Percentiles rank a stretch among this genome's conserved stretches.
phyloP scores from a whole-genome alignment of 495 filamentous ascomycete species.

The Ascodesmis nigricans region DNA sequence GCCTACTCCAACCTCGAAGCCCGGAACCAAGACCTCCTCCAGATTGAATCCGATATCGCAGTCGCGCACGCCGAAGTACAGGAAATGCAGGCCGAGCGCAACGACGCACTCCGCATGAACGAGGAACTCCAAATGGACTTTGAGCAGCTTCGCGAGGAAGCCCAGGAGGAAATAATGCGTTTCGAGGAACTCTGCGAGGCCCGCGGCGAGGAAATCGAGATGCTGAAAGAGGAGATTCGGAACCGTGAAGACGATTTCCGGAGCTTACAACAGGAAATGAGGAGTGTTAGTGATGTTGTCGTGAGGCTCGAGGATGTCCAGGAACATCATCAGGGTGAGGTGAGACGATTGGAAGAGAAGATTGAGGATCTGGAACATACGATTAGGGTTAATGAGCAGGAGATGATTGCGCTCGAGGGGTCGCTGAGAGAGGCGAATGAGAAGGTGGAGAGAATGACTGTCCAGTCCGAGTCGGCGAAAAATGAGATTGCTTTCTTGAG shows the following conservation, averaged over 20 bases:
- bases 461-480: conserved; percentile 81
- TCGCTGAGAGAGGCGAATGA: conserved; percentile 57
- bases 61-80: conserved; percentile 56
- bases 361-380: conserved; percentile 56
- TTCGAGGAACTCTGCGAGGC: conserved; percentile 60
- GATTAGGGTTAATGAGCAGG: conserved; percentile 48
- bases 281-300: conserved; percentile 63
- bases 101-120: conserved; percentile 57
- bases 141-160: conserved; percentile 54
- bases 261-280: conserved; percentile 73
- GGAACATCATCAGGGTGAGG: conserved; percentile 26
- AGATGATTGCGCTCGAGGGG: conserved; percentile 54
- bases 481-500: conserved; percentile 85
- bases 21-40: conserved; percentile 36
- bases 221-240: conserved; percentile 43
- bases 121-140: conserved; percentile 63
- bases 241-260: conserved; percentile 63
- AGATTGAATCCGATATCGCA: conserved; percentile 54
- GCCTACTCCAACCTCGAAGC: conserved; percentile 40
- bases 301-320: conserved; percentile 74
- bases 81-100: conserved; percentile 62
- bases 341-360: conserved; percentile 24
- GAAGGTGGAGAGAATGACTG: conserved; percentile 62
- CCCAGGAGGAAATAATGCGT: conserved; percentile 61
- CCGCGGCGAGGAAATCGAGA: conserved; percentile 47